Conservation (phyloP, 2,329 filamentous ascomycete genomes). For the Bipolaris victoriae region DNA sequence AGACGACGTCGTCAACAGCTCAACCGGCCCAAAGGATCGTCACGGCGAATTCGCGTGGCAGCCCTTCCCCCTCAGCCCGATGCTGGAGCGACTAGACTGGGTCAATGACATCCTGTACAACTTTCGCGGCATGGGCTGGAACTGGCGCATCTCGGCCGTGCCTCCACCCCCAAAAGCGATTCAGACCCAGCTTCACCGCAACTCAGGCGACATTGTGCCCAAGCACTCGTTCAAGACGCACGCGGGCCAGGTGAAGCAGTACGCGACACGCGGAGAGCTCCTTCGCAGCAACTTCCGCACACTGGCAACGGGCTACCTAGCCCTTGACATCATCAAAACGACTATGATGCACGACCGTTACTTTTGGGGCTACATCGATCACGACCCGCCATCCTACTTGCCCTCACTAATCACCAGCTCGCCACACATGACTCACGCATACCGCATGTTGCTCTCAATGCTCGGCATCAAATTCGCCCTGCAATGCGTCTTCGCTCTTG, state of each 20-base stretch:
- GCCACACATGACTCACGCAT: constrained; percentile 56
- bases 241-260: constrained; percentile 47
- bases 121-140: constrained; percentile 67
- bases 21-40: constrained; percentile 36
- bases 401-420: constrained; percentile 53
- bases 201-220: constrained; percentile 26
- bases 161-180: constrained; percentile 52
- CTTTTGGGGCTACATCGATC: constrained; percentile 64
- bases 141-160: constrained; percentile 60
- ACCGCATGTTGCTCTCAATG: constrained; percentile 64
- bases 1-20: constrained; percentile 21
- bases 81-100: constrained; percentile 64
- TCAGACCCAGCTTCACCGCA: constrained; percentile 46
- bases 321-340: constrained; percentile 73
- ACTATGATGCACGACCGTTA: constrained; percentile 78
- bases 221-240: constrained; percentile 29
- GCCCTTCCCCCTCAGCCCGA: constrained; percentile 54
- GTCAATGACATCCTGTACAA: constrained; percentile 62
- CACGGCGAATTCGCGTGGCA: constrained; percentile 59
- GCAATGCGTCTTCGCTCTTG: constrained; percentile 64
- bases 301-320: constrained; percentile 65
- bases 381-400: constrained; percentile 52
- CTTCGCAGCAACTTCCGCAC: constrained; percentile 44
- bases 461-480: constrained; percentile 66
- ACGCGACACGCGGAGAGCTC: constrained; percentile 43